phyloP scores from a whole-genome alignment of 2,329 filamentous ascomycete species.

The Aspergillus viridinutans region DNA sequence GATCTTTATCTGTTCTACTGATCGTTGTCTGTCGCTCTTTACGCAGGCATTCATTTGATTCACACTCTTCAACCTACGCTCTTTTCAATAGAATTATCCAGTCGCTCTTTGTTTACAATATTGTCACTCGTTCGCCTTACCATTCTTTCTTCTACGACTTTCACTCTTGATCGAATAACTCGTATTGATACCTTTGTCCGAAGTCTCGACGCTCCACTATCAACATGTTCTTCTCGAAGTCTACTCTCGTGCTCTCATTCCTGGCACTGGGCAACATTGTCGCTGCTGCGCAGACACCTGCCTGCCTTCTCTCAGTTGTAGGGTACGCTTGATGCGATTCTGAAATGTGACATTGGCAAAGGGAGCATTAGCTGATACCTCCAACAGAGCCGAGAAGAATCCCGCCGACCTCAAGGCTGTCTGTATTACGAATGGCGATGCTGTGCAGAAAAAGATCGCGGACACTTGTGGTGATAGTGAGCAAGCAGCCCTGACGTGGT shows the following conservation, averaged over 20 bases:
- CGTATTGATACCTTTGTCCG: conserved; percentile 1
- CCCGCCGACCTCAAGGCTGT: conserved; percentile 37
- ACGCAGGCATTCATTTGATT: conserved; percentile 2
- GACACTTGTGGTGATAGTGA: conserved; percentile 32
- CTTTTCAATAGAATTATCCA: conserved; percentile 2
- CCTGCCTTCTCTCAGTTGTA: conserved; percentile 49
- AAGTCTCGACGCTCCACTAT: conserved; percentile 5
- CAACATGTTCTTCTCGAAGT: conserved; percentile 45
- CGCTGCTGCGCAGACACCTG: conserved; percentile 43
- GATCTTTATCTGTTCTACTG: conserved; percentile 11
- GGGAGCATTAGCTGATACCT: conserved; percentile 17
- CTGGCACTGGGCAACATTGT: conserved; percentile 43
- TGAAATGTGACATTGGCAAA: background rate
- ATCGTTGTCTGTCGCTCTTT: conserved; percentile 18
- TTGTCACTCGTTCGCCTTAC: conserved; percentile 1
- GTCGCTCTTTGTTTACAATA: conserved; percentile 11
- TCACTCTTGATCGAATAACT: conserved; percentile 8
- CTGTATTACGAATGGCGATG: conserved; percentile 33
- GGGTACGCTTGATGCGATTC: conserved; percentile 36
- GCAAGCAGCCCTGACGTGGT: conserved; percentile 36
- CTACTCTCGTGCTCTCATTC: conserved; percentile 40
- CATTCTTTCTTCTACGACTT: background rate
- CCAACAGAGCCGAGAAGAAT: conserved; percentile 29
- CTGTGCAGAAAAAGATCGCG: conserved; percentile 35
- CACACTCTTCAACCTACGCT: conserved; percentile 4